These are phyloP conservation scores for Penicillium cinerascens DNA, from an alignment of 495 filamentous ascomycete species.

Conservation along the genomic window DNA sequence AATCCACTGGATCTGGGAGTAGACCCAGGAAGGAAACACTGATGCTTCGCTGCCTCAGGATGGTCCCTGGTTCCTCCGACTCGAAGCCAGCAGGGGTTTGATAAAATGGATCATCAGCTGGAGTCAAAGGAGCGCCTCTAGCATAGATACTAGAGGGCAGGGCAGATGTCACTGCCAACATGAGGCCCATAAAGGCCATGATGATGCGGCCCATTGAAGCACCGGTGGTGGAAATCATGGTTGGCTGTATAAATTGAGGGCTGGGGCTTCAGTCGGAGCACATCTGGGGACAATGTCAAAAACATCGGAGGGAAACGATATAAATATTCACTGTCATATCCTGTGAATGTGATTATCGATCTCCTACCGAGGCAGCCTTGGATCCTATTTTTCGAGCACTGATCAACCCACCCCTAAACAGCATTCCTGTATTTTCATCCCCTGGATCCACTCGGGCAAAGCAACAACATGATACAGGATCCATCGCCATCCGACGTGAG, in stretches of 20 bases:
- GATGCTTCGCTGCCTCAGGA: conserved; percentile 25
- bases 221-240: not conserved
- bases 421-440: not conserved
- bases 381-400: conserved; percentile 3
- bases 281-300: not conserved
- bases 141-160: conserved; percentile 4
- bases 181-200: conserved; percentile 16
- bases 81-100: conserved; percentile 30
- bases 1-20: conserved; percentile 26
- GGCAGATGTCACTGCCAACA: conserved; percentile 15
- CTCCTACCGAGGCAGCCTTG: conserved; percentile 11
- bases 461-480: not conserved
- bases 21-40: conserved; percentile 29
- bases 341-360: conserved; percentile 11
- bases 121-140: conserved; percentile 11
- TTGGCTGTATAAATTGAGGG: not conserved
- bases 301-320: conserved; percentile 4
- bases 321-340: conserved; percentile 14
- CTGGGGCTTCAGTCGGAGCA: not conserved
- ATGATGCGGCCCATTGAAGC: conserved; percentile 14
- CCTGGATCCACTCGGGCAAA: not conserved
- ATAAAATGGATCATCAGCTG: conserved; percentile 33
- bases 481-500: not conserved
- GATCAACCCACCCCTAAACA: conserved; percentile 8
- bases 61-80: conserved; percentile 21